Evolutionary conservation across 306 rosid species (phyloP).

Genomic region (Cyclanthera cordifolia): DNA sequence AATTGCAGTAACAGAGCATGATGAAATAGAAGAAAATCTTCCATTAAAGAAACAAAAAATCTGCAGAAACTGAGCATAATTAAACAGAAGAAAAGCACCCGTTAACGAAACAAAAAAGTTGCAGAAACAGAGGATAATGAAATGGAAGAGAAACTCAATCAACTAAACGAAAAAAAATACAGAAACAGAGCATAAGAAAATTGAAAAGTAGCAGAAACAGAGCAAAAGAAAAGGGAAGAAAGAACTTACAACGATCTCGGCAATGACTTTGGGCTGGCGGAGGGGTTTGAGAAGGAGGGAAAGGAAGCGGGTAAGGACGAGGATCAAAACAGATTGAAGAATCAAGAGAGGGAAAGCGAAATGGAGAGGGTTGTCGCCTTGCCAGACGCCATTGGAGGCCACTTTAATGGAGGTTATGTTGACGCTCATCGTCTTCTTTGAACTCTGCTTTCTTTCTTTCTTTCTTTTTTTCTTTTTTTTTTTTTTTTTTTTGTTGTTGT

Average conservation of each 20-base stretch:
- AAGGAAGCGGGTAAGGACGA: slow-evolving; percentile 43
- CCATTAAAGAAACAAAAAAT: too few relatives aligned
- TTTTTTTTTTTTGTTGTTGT: background rate
- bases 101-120: too few relatives aligned
- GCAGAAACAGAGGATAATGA: too few relatives aligned
- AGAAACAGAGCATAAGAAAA: background rate
- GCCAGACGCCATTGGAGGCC: slow-evolving; percentile 65
- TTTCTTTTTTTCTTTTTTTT: background rate
- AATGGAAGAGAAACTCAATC: background rate
- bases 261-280: slow-evolving; percentile 80
- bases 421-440: slow-evolving; percentile 16
- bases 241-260: slow-evolving; percentile 47
- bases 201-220: too few relatives aligned
- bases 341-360: slow-evolving; percentile 74
- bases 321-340: slow-evolving; percentile 40
- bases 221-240: background rate
- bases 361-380: slow-evolving; percentile 68
- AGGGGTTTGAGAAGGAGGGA: slow-evolving; percentile 66
- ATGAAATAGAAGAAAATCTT: too few relatives aligned
- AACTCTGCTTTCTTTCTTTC: background rate
- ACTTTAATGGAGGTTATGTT: slow-evolving; percentile 57
- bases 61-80: too few relatives aligned
- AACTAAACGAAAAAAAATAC: background rate
- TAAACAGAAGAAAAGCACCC: too few relatives aligned
- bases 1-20: too few relatives aligned